Conservation (phyloP, 2,329 filamentous ascomycete genomes). For the Boeremia exigua region DNA sequence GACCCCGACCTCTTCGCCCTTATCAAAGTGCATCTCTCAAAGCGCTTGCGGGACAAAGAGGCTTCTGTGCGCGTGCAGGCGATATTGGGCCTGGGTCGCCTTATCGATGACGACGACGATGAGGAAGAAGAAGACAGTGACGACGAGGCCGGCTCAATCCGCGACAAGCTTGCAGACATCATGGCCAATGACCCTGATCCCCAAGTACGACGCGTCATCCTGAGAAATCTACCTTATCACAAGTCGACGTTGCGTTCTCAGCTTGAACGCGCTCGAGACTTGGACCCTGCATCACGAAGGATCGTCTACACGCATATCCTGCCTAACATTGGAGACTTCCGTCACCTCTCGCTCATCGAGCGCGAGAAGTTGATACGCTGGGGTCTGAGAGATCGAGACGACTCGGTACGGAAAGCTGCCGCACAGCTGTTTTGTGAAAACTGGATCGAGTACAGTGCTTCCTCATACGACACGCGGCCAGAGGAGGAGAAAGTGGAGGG, state of each 20-base stretch:
- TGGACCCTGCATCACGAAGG: conserved; percentile 81
- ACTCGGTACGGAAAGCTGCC: conserved; percentile 90
- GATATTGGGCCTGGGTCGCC: conserved; percentile 83
- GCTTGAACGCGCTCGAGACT: conserved; percentile 87
- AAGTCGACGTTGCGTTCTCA: conserved; percentile 80
- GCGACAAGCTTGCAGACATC: conserved; percentile 84
- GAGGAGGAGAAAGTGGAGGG: conserved; percentile 60
- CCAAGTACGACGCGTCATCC: conserved; percentile 85
- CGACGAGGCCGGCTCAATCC: conserved; percentile 70
- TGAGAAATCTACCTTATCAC: conserved; percentile 84
- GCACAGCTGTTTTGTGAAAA: conserved; percentile 88
- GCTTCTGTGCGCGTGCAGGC: conserved; percentile 90
- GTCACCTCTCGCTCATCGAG: conserved; percentile 90
- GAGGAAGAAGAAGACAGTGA: conserved; percentile 69
- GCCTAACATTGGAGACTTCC: conserved; percentile 89
- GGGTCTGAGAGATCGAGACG: conserved; percentile 92
- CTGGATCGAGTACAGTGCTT: conserved; percentile 97
- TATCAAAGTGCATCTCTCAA: conserved; percentile 78
- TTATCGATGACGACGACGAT: conserved; percentile 72
- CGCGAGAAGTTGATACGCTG: conserved; percentile 93
- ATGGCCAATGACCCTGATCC: conserved; percentile 94
- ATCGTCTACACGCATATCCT: conserved; percentile 87
- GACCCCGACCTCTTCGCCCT: conserved; percentile 90
- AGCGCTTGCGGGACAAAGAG: conserved; percentile 91
- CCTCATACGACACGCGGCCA: conserved; percentile 65